phyloP scores from a whole-genome alignment of 768 basidiomycete genomes.

The Arthromyces matolae region DNA sequence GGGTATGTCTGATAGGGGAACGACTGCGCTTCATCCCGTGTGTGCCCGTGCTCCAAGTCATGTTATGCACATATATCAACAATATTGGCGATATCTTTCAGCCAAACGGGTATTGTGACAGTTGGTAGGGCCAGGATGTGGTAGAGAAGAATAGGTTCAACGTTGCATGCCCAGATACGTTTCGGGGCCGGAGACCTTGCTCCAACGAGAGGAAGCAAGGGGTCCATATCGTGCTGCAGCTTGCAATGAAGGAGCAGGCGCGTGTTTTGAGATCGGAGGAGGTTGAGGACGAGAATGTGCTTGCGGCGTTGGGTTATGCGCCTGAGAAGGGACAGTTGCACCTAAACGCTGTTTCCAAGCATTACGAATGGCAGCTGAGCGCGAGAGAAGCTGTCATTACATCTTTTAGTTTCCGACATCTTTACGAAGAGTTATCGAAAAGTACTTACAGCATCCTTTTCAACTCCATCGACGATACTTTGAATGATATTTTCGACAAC shows the following conservation, averaged over 20 bases:
- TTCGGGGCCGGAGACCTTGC: constrained; percentile 68
- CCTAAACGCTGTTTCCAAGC: constrained; percentile 71
- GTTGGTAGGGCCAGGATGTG: no score
- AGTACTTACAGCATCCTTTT: constrained; percentile 71
- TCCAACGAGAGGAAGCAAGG: constrained; percentile 60
- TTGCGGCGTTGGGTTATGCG: constrained; percentile 20
- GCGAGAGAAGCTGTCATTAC: constrained; percentile 55
- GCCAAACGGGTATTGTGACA: no score
- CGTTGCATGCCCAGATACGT: constrained; percentile 64
- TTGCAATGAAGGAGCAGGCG: constrained; percentile 16
- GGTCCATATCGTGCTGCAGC: constrained; percentile 60
- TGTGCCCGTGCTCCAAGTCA: no score
- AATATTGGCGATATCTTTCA: no score
- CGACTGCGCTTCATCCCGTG: no score
- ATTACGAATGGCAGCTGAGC: constrained; percentile 58
- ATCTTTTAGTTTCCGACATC: constrained; percentile 13
- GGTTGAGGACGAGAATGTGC: constrained; percentile 21
- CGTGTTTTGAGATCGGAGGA: constrained; percentile 21
- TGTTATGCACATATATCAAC: no score
- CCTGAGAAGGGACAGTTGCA: constrained; percentile 26
- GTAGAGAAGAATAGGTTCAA: constrained; percentile 37
- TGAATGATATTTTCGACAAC: constrained; percentile 87
- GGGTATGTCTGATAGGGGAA: no score
- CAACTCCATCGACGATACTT: constrained; percentile 92
- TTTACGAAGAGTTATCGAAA: constrained; percentile 5